Evolutionary conservation across 257 asterid genomes (phyloP).

Genomic region (Primulina huaijiensis): DNA sequence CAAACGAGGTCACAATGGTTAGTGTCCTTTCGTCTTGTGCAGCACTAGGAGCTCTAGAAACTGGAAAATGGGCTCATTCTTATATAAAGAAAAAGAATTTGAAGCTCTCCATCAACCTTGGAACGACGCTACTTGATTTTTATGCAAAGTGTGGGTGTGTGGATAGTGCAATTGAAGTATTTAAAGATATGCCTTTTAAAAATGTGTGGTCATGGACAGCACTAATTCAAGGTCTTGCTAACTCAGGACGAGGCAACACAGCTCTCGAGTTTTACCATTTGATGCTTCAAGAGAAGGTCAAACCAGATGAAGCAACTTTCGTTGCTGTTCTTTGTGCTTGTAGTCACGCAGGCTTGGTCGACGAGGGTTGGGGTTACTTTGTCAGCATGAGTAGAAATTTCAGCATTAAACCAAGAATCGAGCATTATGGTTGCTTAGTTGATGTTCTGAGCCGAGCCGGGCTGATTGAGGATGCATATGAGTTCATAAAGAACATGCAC

Average conservation of each 20-base stretch:
- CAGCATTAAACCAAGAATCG: constrained; percentile 40
- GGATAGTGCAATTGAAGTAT: constrained; percentile 36
- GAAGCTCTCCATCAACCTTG: constrained; percentile 36
- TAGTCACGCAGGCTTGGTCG: constrained; percentile 43
- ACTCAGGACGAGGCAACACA: constrained; percentile 34
- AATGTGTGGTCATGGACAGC: constrained; percentile 50
- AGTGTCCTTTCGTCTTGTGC: constrained; percentile 50
- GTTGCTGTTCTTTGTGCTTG: constrained; percentile 48
- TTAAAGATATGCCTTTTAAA: constrained; percentile 29
- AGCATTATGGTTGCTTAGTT: constrained; percentile 52
- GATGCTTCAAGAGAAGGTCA: constrained; percentile 36
- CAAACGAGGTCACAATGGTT: constrained; percentile 49
- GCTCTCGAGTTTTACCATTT: constrained; percentile 34
- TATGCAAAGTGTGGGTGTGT: constrained; percentile 48
- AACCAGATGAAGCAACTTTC: constrained; percentile 44
- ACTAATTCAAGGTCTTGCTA: constrained; percentile 49
- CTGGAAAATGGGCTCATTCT: constrained; percentile 45
- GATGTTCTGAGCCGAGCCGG: constrained; percentile 51
- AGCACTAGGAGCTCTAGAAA: constrained; percentile 46
- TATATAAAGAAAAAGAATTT: constrained; percentile 34
- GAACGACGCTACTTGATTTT: constrained; percentile 44
- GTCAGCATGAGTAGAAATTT: constrained; percentile 37
- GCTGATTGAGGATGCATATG: constrained; percentile 35
- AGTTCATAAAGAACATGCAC: constrained; percentile 43
- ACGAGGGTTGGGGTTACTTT: constrained; percentile 32